Conservation (phyloP, 1,284 basidiomycete genomes). For the Cutaneotrichosporon cavernicola region DNA sequence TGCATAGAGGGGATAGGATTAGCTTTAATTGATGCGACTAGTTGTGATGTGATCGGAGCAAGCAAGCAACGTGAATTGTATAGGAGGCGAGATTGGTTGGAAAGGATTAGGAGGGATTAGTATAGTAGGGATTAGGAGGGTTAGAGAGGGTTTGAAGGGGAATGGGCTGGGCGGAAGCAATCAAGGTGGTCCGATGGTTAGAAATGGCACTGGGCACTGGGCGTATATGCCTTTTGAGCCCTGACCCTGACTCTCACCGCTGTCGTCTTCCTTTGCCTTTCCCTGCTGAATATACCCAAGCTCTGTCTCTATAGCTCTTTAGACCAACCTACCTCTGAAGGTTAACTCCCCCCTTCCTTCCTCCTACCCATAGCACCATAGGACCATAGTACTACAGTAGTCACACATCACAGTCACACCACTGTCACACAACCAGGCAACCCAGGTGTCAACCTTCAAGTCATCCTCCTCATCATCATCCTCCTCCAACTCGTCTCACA, state of each 20-base stretch:
- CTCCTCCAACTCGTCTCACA: neutral
- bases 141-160: neutral
- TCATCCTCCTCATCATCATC: neutral
- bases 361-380: too few species aligned
- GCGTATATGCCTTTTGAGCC: neutral
- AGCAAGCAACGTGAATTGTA: neutral
- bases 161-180: neutral
- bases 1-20: neutral
- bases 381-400: too few species aligned
- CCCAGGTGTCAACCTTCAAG: neutral
- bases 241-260: too few species aligned
- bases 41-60: neutral
- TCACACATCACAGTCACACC: too few species aligned
- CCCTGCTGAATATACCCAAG: too few species aligned
- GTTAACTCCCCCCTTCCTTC: too few species aligned
- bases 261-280: too few species aligned
- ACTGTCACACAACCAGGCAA: too few species aligned
- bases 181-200: neutral
- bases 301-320: too few species aligned
- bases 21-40: neutral
- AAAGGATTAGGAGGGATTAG: too few species aligned
- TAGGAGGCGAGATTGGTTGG: neutral
- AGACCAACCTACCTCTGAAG: too few species aligned
- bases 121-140: too few species aligned
- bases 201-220: neutral